Evolutionary conservation across 306 rosid genomes (phyloP).

Genomic region (Inga oerstediana): DNA sequence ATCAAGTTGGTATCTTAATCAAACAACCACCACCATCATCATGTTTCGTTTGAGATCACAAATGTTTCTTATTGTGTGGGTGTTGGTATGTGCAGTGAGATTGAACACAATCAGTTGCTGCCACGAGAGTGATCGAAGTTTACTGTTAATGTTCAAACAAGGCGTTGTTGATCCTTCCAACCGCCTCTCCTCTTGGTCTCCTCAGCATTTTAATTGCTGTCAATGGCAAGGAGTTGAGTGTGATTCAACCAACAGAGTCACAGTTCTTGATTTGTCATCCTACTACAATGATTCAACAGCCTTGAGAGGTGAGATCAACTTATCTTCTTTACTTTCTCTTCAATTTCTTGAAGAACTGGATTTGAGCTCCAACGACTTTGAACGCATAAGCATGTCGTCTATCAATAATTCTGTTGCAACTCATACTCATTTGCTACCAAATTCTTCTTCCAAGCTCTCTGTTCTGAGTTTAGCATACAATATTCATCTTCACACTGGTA

Average conservation of each 20-base stretch:
- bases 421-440: not conserved
- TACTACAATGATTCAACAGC: not conserved
- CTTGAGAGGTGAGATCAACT: not conserved
- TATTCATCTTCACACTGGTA: not conserved
- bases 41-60: not conserved
- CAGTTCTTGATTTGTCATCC: not conserved
- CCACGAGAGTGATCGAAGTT: not conserved
- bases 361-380: not conserved
- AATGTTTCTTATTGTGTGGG: not conserved
- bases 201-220: not conserved
- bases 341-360: not conserved
- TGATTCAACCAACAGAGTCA: not conserved
- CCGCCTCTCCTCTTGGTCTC: not conserved
- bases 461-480: not conserved
- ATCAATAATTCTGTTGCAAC: not conserved
- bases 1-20: too few relatives aligned
- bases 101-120: not conserved
- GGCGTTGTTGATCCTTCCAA: not conserved
- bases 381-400: not conserved
- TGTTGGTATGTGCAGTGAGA: not conserved
- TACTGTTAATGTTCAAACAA: not conserved
- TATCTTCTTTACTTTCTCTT: not conserved
- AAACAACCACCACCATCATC: too few relatives aligned
- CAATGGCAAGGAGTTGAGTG: not conserved
- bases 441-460: not conserved